phyloP scores from a whole-genome alignment of 2,329 filamentous ascomycete species.

The Verticillium isaacii region DNA sequence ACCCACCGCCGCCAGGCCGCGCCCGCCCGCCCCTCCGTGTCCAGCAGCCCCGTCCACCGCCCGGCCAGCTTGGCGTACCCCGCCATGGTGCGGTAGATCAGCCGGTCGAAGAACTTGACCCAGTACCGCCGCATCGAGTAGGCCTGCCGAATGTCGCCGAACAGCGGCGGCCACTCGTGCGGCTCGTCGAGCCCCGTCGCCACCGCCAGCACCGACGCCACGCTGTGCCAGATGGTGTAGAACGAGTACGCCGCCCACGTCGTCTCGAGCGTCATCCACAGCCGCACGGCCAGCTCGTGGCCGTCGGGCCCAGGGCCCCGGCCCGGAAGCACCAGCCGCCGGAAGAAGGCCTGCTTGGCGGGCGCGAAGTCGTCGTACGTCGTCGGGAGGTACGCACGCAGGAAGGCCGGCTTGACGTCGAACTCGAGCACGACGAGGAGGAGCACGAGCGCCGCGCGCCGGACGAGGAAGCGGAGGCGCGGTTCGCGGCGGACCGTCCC shows the following conservation, averaged over 20 bases:
- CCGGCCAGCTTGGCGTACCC: conserved; percentile 6
- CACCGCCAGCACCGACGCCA: background rate
- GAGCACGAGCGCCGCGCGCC: background rate
- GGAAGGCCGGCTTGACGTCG: background rate
- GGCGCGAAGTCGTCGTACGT: background rate
- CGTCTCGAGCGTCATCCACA: conserved; percentile 4
- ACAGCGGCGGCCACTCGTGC: conserved; percentile 14
- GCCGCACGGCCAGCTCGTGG: conserved; percentile 3
- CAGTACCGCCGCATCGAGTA: conserved; percentile 13
- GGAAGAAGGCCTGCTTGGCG: conserved; percentile 2
- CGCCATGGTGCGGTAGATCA: conserved; percentile 10
- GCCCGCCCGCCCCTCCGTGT: background rate
- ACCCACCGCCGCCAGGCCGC: conserved; percentile 7
- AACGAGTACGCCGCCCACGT: conserved; percentile 8
- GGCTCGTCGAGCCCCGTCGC: conserved; percentile 7
- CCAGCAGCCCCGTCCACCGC: background rate
- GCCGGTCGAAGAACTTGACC: conserved; percentile 14
- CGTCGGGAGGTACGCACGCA: background rate
- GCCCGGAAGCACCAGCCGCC: conserved; percentile 1
- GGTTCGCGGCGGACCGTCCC: background rate
- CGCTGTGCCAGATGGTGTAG: conserved; percentile 5
- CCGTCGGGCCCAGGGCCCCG: background rate
- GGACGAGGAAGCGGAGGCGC: background rate
- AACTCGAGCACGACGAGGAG: background rate
- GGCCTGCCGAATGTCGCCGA: conserved; percentile 12